Percentiles rank a stretch among this genome's conserved stretches.
phyloP scores from a whole-genome alignment of 805 yeast genomes.

The Spathaspora arborariae region DNA sequence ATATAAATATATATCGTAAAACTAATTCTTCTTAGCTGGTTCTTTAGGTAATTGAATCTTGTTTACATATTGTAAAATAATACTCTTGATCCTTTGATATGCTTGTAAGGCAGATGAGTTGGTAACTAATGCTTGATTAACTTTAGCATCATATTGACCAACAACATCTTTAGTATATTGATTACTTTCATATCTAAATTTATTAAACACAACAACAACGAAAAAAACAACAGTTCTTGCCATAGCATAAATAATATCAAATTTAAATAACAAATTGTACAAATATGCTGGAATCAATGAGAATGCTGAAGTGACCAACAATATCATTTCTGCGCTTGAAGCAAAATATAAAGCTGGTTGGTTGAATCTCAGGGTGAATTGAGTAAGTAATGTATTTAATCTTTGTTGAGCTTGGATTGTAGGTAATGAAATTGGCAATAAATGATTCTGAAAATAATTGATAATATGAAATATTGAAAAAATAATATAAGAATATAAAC shows the following conservation, averaged over 20 bases:
- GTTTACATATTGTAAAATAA: conserved; percentile 15
- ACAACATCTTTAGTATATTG: conserved; percentile 37
- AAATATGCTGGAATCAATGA: conserved; percentile 23
- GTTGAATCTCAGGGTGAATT: conserved; percentile 28
- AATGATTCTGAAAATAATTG: conserved; percentile 35
- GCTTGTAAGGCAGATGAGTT: conserved; percentile 12
- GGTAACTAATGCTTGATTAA: conserved; percentile 21
- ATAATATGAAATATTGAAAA: conserved; percentile 36
- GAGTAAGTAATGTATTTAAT: conserved; percentile 24
- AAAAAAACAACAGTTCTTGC: conserved; percentile 33
- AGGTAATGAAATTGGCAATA: conserved; percentile 32
- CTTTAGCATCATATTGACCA: conserved; percentile 40
- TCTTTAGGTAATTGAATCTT: conserved; percentile 20
- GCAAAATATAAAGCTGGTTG: conserved; percentile 37
- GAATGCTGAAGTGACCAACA: conserved; percentile 18
- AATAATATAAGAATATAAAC: conserved; percentile 31
- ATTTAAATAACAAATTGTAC: conserved; percentile 24
- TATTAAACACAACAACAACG: conserved; percentile 27
- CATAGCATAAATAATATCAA: conserved; percentile 30
- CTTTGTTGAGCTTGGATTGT: conserved; percentile 24
- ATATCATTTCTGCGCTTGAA: conserved; percentile 32
- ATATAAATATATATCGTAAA: background rate
- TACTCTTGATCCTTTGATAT: conserved; percentile 19
- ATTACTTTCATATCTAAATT: conserved; percentile 32
- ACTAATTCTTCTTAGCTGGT: conserved; percentile 9